These are phyloP conservation scores for Elsinoe fawcettii DNA, from an alignment of 2,329 filamentous ascomycete species.

Conservation along the genomic window DNA sequence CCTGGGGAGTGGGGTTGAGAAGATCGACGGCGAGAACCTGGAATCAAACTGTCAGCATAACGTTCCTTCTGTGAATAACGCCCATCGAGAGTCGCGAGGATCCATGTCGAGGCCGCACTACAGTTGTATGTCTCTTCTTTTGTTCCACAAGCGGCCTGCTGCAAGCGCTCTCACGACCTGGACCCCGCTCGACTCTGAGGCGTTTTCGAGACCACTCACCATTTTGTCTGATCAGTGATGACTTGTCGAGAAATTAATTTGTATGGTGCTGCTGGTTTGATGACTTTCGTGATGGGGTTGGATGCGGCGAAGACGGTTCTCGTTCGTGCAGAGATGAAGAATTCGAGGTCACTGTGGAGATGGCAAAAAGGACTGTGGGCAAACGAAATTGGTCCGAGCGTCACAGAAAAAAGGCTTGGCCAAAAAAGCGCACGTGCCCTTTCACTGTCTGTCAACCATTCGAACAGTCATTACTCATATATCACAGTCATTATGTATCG, in stretches of 20 bases:
- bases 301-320: constrained; percentile 6
- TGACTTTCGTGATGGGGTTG: constrained; percentile 10
- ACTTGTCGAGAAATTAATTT: background rate
- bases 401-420: background rate
- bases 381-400: constrained; percentile 5
- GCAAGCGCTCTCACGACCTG: background rate
- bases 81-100: background rate
- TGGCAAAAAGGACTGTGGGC: constrained; percentile 16
- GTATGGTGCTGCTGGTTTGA: background rate
- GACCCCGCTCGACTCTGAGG: background rate
- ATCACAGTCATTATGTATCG: no score
- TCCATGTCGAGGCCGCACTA: background rate
- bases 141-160: background rate
- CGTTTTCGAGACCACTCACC: constrained; percentile 6
- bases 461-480: no score
- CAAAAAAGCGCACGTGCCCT: constrained; percentile 1
- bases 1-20: constrained; percentile 94
- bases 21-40: constrained; percentile 99
- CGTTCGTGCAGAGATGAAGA: constrained; percentile 1
- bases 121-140: background rate
- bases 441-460: background rate
- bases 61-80: background rate
- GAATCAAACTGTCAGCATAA: constrained; percentile 23
- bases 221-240: constrained; percentile 13
- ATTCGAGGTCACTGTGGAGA: constrained; percentile 16